Percentiles rank a stretch among this genome's conserved stretches.
These are phyloP conservation scores for Pyrenula aspistea DNA, from an alignment of 495 filamentous ascomycete genomes.

Conservation along the genomic window DNA sequence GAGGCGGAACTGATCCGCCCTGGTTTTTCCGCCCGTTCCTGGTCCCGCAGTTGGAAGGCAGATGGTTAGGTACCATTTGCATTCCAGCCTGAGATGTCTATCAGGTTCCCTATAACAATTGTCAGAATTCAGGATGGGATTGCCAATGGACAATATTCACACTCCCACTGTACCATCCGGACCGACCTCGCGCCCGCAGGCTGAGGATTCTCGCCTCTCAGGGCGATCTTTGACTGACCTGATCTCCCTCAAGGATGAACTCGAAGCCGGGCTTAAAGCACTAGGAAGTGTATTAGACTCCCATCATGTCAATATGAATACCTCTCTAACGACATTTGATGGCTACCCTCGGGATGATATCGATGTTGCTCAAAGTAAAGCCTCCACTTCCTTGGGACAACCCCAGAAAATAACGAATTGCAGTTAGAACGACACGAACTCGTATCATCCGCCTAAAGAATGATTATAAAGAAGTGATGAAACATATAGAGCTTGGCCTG, in stretches of 20 bases:
- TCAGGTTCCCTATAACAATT: too few relatives aligned
- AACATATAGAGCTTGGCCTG: conserved; percentile 63
- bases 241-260: conserved; percentile 61
- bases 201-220: conserved; percentile 36
- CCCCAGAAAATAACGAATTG: conserved; percentile 4
- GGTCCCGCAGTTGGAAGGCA: too few relatives aligned
- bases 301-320: conserved; percentile 88
- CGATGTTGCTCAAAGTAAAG: conserved; percentile 85
- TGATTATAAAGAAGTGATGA: conserved; percentile 87
- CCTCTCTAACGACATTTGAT: conserved; percentile 75
- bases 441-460: conserved; percentile 83
- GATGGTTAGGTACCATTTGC: too few relatives aligned
- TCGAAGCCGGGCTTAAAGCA: conserved; percentile 77
- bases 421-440: conserved; percentile 81
- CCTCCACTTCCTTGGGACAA: too few relatives aligned
- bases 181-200: conserved; percentile 41
- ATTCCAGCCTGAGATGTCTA: too few relatives aligned
- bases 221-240: conserved; percentile 51
- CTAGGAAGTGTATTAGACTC: conserved; percentile 78
- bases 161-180: conserved; percentile 66
- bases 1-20: too few relatives aligned
- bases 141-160: conserved; percentile 56
- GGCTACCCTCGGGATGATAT: conserved; percentile 90
- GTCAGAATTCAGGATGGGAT: conserved; percentile 20
- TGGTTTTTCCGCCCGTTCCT: too few relatives aligned